Conservation (phyloP, 2,329 filamentous ascomycete species). For the Tolypocladium ophioglossoides region DNA sequence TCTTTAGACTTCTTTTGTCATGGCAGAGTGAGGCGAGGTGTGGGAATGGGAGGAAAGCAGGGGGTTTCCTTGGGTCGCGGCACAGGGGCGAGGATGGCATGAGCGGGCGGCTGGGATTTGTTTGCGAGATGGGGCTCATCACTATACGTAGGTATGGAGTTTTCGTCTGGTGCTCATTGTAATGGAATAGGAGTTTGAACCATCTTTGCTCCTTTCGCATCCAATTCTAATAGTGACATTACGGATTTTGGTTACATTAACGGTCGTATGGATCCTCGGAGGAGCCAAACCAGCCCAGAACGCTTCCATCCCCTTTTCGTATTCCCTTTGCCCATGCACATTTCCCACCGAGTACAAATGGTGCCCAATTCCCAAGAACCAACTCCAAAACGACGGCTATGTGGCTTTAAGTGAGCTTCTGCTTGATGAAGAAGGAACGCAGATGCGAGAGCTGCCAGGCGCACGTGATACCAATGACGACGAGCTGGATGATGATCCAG, state of each 20-base stretch:
- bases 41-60: too few relatives aligned
- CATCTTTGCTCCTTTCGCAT: background rate
- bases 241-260: background rate
- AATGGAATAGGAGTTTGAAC: conserved; percentile 21
- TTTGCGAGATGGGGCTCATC: conserved; percentile 7
- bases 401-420: conserved; percentile 75
- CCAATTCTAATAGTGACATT: background rate
- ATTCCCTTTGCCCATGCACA: background rate
- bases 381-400: background rate
- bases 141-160: conserved; percentile 15
- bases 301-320: background rate
- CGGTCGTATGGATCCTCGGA: background rate
- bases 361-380: conserved; percentile 1
- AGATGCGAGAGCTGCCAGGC: conserved; percentile 96
- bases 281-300: background rate
- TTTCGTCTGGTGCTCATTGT: conserved; percentile 21
- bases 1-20: conserved; percentile 9
- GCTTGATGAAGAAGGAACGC: conserved; percentile 98
- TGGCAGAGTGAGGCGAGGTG: background rate
- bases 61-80: too few relatives aligned
- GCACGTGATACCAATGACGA: conserved; percentile 76
- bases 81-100: background rate
- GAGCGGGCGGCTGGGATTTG: conserved; percentile 3
- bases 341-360: background rate
- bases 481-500: conserved; percentile 87